Evolutionary conservation across 2,329 filamentous ascomycete genomes (phyloP).

Genomic region (Cercospora beticola): DNA sequence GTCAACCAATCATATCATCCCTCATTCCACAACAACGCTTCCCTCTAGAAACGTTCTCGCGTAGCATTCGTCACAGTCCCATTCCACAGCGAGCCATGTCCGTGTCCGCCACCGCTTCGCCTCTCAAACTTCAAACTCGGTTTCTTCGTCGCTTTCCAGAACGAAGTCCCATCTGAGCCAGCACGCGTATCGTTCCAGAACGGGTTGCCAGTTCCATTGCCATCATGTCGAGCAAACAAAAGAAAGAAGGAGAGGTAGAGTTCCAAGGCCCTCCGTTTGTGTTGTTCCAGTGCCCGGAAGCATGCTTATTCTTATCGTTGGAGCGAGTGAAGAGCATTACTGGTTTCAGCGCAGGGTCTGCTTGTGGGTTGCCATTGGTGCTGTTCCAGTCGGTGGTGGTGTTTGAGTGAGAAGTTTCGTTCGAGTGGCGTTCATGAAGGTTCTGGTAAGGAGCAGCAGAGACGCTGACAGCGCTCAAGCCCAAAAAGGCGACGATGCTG

Average conservation of each 20-base stretch:
- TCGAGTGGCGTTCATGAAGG: not conserved
- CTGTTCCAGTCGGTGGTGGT: not conserved
- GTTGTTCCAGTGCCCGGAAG: not conserved
- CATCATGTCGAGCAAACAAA: not conserved
- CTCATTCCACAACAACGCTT: too few species aligned
- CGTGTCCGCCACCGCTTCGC: not conserved
- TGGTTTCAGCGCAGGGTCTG: not conserved
- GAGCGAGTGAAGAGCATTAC: not conserved
- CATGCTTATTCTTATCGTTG: not conserved
- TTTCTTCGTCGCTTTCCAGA: not conserved
- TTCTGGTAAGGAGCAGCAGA: not conserved
- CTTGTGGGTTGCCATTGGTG: not conserved
- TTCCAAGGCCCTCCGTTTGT: not conserved
- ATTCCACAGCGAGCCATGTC: not conserved
- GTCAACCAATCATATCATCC: too few species aligned
- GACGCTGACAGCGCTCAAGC: not conserved
- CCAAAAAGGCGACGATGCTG: not conserved
- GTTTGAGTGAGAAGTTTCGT: not conserved
- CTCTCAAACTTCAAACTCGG: not conserved
- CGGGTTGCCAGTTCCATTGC: not conserved
- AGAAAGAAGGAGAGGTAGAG: not conserved
- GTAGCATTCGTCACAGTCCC: not conserved
- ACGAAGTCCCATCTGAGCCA: not conserved
- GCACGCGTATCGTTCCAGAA: not conserved
- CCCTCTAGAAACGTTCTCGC: too few species aligned